Percentiles rank a stretch among this genome's conserved stretches.
Conservation (phyloP, 164 flowering plant species). For the Pachysandra terminalis region DNA sequence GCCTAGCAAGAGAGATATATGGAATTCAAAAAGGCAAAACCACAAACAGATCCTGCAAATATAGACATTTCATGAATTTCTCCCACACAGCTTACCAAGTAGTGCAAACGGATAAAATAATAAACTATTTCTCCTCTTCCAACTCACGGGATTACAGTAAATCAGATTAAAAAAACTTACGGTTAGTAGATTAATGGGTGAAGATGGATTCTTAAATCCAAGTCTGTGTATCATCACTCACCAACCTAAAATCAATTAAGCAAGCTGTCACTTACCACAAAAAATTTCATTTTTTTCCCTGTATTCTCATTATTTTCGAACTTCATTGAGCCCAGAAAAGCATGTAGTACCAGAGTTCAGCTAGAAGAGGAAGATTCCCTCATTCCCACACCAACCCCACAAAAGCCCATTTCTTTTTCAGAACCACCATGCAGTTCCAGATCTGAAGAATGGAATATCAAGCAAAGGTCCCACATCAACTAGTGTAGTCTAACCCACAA, state of each 20-base stretch:
- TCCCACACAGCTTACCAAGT: not conserved
- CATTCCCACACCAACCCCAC: slow-evolving; percentile 33
- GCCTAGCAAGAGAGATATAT: not conserved
- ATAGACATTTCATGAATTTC: not conserved
- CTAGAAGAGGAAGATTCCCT: slow-evolving; percentile 37
- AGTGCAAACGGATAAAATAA: not conserved
- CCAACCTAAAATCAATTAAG: not conserved
- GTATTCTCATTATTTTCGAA: slow-evolving; percentile 1
- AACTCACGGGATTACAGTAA: slow-evolving; percentile 4
- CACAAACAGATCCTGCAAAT: not conserved
- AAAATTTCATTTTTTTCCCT: slow-evolving; percentile 7
- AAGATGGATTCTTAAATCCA: not conserved
- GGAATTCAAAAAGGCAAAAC: slow-evolving; percentile 10
- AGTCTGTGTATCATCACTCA: not conserved
- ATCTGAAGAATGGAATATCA: slow-evolving; percentile 36
- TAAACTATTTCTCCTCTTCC: not conserved
- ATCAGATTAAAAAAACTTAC: not conserved
- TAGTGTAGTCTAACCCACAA: slow-evolving; percentile 9
- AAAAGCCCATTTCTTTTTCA: slow-evolving; percentile 16
- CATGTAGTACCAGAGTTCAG: slow-evolving; percentile 20
- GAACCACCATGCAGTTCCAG: slow-evolving; percentile 32
- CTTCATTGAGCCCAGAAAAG: slow-evolving; percentile 14
- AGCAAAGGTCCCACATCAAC: slow-evolving; percentile 47
- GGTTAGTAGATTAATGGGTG: not conserved
- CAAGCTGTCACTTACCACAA: slow-evolving; percentile 6